Evolutionary conservation across 2,329 filamentous ascomycete species (phyloP).

Genomic region (Xylogone sp.): DNA sequence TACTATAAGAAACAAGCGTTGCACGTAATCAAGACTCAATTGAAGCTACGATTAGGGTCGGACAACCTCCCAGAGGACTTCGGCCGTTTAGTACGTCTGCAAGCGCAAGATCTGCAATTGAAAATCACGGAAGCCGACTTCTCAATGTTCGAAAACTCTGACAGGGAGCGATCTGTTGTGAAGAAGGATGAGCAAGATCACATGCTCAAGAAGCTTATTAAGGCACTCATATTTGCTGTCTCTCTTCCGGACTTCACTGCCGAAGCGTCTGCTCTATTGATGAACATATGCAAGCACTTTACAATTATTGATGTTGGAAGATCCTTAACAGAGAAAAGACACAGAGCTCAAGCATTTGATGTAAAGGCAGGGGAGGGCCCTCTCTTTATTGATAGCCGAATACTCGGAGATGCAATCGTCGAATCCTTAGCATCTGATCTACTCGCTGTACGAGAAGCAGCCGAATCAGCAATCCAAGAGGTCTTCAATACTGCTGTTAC

Average conservation of each 20-base stretch:
- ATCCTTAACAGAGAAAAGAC: conserved; percentile 76
- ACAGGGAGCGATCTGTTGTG: conserved; percentile 75
- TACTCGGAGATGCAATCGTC: conserved; percentile 84
- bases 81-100: conserved; percentile 75
- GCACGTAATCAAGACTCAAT: conserved; percentile 78
- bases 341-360: conserved; percentile 74
- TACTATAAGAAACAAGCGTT: conserved; percentile 95
- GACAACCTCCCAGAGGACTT: conserved; percentile 90
- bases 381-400: conserved; percentile 78
- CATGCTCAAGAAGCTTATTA: conserved; percentile 79
- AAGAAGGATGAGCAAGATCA: conserved; percentile 86
- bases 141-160: conserved; percentile 68
- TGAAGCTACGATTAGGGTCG: conserved; percentile 85
- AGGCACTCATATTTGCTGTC: conserved; percentile 80
- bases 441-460: conserved; percentile 73
- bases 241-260: conserved; percentile 77
- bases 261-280: conserved; percentile 70
- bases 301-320: conserved; percentile 85
- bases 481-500: conserved; percentile 72
- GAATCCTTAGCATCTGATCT: conserved; percentile 88
- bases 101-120: conserved; percentile 79
- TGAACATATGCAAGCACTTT: conserved; percentile 84
- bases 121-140: conserved; percentile 69
- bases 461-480: conserved; percentile 71
- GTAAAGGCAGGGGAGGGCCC: conserved; percentile 83